Conservation (phyloP, 768 basidiomycete genomes). For the Lactarius quietus region DNA sequence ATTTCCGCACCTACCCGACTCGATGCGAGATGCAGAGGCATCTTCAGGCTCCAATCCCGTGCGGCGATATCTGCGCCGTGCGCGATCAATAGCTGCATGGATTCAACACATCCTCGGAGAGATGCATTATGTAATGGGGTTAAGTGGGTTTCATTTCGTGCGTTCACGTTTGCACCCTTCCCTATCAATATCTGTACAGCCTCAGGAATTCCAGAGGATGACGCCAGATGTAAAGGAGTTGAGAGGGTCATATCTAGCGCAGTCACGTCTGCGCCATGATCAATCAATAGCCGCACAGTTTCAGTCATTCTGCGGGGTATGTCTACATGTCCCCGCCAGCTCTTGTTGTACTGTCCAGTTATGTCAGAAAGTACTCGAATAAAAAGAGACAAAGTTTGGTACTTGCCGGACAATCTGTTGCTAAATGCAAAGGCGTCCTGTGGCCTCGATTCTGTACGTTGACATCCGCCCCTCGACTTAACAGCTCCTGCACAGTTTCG, state of each 20-base stretch:
- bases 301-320: background rate
- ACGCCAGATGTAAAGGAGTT: too few species aligned
- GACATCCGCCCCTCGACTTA: background rate
- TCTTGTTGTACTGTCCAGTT: too few species aligned
- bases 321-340: too few species aligned
- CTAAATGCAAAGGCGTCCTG: background rate
- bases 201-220: too few species aligned
- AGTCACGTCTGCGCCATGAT: too few species aligned
- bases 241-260: too few species aligned
- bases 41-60: too few species aligned
- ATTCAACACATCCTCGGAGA: background rate
- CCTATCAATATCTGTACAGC: background rate
- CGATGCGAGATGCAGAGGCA: too few species aligned
- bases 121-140: background rate
- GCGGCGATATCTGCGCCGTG: background rate
- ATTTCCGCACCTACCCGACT: too few species aligned
- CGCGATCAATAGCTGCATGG: background rate
- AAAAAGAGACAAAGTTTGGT: too few species aligned
- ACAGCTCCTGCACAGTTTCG: background rate
- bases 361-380: too few species aligned
- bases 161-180: background rate
- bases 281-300: background rate
- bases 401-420: too few species aligned
- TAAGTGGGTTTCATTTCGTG: background rate
- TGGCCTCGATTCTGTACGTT: fast-evolving